A percentile compares a stretch with the other conserved stretches of the same genome.
Conservation (phyloP, 371 early-diverging fungal species). For the Mucor indicus region DNA sequence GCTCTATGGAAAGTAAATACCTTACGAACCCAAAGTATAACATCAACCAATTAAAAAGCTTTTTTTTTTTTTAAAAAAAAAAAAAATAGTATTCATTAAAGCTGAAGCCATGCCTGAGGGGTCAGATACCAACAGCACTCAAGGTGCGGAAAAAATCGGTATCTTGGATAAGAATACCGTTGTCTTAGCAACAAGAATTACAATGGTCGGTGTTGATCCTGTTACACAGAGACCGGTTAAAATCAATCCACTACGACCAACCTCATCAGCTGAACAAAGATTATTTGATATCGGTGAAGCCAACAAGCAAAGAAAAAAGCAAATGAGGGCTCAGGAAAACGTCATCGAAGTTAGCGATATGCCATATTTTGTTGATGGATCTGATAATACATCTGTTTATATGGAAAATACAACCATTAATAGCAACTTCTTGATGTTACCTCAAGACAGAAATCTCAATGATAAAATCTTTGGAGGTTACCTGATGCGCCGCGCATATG, state of each 20-base stretch:
- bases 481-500: conserved; percentile 73
- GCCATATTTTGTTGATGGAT: too few species aligned
- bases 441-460: conserved; percentile 91
- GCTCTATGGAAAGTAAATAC: conserved; percentile 86
- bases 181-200: conserved; percentile 83
- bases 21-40: too few species aligned
- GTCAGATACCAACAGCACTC: background rate
- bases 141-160: conserved; percentile 21
- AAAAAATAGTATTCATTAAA: conserved; percentile 67
- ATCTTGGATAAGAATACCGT: conserved; percentile 51
- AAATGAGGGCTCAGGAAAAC: too few species aligned
- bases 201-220: conserved; percentile 90
- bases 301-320: conserved; percentile 68
- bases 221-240: conserved; percentile 67
- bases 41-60: background rate
- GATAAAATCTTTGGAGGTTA: conserved; percentile 91
- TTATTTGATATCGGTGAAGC: conserved; percentile 76
- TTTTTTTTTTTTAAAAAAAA: too few species aligned
- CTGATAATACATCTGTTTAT: too few species aligned
- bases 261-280: conserved; percentile 75
- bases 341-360: too few species aligned
- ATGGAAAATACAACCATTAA: conserved; percentile 79
- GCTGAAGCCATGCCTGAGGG: conserved; percentile 56
- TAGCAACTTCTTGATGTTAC: conserved; percentile 71
- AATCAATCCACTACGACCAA: conserved; percentile 73